Evolutionary conservation across 345 rosid species (phyloP).

Genomic region (Ceriops decandra): DNA sequence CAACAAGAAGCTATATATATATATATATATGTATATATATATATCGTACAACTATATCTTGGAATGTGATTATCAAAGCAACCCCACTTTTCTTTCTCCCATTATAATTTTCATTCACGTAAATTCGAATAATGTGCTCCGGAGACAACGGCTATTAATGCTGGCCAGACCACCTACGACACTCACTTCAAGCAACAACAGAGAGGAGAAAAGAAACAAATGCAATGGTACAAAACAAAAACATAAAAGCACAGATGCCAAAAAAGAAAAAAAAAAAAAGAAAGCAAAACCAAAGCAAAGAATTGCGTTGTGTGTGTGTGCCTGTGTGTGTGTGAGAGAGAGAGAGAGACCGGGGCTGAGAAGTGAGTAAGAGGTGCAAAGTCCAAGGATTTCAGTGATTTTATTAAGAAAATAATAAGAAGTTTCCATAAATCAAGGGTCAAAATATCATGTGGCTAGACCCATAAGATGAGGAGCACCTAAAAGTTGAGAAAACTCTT

Average conservation of each 20-base stretch:
- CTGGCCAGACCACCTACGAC: conserved; percentile 55
- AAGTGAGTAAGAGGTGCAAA: conserved; percentile 20
- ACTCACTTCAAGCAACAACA: conserved; percentile 43
- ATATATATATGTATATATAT: too few species aligned
- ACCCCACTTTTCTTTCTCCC: too few species aligned
- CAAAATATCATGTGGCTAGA: conserved; percentile 50
- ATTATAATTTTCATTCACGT: background rate
- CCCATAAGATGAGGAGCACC: conserved; percentile 43
- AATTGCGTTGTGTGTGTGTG: background rate
- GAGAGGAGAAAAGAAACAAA: conserved; percentile 7
- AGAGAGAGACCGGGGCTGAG: background rate
- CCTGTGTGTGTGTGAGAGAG: background rate
- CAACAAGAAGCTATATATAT: too few species aligned
- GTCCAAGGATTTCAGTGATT: conserved; percentile 32
- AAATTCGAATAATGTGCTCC: conserved; percentile 20
- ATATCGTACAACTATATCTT: too few species aligned
- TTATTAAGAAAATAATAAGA: conserved; percentile 49
- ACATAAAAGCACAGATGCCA: conserved; percentile 17
- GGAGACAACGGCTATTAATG: conserved; percentile 79
- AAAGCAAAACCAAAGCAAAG: conserved; percentile 13
- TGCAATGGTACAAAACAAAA: conserved; percentile 8
- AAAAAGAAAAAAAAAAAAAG: background rate
- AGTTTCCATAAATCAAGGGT: conserved; percentile 96
- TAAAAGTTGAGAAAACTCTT: background rate
- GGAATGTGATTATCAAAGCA: too few species aligned